These are phyloP conservation scores for Amaranthus tricolor DNA, from an alignment of 179 eudicot species.

Conservation along the genomic window DNA sequence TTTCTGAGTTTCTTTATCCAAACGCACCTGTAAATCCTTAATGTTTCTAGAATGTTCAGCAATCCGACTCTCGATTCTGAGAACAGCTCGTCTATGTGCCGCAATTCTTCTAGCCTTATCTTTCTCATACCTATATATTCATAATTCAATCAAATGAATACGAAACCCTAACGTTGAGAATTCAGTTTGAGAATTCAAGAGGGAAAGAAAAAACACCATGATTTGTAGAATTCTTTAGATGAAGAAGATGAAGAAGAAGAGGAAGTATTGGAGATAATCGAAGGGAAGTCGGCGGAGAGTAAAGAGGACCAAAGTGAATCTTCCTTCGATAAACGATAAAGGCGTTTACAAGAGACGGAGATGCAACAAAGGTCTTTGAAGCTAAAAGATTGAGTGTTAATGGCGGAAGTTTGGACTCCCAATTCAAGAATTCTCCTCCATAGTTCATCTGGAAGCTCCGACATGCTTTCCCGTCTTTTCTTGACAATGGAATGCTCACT, in stretches of 20 bases:
- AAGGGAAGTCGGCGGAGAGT: constrained; percentile 60
- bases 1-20: constrained; percentile 45
- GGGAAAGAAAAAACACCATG: constrained; percentile 31
- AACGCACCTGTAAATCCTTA: constrained; percentile 34
- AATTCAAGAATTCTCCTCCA: constrained; percentile 59
- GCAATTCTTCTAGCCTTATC: constrained; percentile 55
- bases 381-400: constrained; percentile 20
- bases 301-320: constrained; percentile 55
- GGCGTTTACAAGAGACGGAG: constrained; percentile 55
- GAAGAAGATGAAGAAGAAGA: constrained; percentile 32
- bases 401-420: constrained; percentile 35
- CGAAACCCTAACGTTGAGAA: not conserved
- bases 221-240: constrained; percentile 45
- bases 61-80: constrained; percentile 65
- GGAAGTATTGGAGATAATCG: not conserved
- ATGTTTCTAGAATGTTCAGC: constrained; percentile 44
- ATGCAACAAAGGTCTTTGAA: constrained; percentile 64
- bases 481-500: too few relatives aligned
- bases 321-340: constrained; percentile 49
- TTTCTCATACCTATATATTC: constrained; percentile 58
- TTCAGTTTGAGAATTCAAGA: not conserved
- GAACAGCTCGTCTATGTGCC: constrained; percentile 58
- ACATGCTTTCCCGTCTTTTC: constrained; percentile 10
- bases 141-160: constrained; percentile 3
- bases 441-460: constrained; percentile 67